Evolutionary conservation across 1,284 basidiomycete species (phyloP), one percentile per base, ranked within the genome.

Genomic region (Ganoderma meredithae): DNA sequence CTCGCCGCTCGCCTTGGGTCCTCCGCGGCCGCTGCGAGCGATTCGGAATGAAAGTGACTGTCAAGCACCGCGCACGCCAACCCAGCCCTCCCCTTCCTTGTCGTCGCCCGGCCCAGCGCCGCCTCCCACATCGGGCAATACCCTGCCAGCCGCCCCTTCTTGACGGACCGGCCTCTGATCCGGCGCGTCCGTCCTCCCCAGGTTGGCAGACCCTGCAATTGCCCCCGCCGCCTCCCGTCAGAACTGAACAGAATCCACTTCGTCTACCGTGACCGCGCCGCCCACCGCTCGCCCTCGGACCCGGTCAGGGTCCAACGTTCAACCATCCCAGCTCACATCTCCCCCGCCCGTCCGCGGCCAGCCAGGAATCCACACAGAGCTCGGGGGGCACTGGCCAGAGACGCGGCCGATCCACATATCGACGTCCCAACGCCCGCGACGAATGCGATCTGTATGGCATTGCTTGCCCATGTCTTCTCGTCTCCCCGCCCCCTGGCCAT

Each of bases 61-160:
- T 25, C 47, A 49, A 49, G 22, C 19, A 47, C 44, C 19, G 44
- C 44, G 44, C 22, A 49, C 47, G 22, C 22, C 47, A 22, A 22
- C 47, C 47, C 47, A 22, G 9, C 22, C 47, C 10, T 12, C 22
- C 22, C 47, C 22, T 25, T 22, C 47, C 25, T n/a, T n/a, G n/a
- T n/a, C 13, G 47, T 49, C 47, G 47, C 47, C 47, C 47, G 22
- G 47, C 47, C 22, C 47, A 49, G 47, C 47, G 47, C 47, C 47
- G n/a, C 22, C n/a, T 19, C 15, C 44, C 44, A 47, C 19, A 47
- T n/a, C 44, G n/a, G n/a, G 44, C 44, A 47, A 47, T 47, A 2
- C 44, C 44, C 44, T n/a, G 44, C 44, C 44, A 49, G 47, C 47
- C 47, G 47, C 41, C 12, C 41, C 41, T 13, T 15, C 41, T 13